phyloP scores from a whole-genome alignment of 768 basidiomycete genomes.

The Hygrophoropsis aurantiaca region DNA sequence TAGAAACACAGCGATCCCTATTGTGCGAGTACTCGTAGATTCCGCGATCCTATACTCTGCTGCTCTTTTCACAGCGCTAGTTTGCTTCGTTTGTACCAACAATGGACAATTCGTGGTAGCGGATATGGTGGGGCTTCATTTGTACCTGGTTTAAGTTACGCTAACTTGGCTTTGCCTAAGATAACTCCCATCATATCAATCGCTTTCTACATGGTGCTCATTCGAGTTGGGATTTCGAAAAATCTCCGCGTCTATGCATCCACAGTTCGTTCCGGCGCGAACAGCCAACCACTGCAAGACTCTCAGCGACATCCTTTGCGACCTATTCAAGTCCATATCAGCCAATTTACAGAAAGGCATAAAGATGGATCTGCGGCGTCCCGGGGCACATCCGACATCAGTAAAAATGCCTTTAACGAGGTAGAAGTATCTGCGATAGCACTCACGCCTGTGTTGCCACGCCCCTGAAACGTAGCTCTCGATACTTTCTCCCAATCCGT shows the following conservation, averaged over 20 bases:
- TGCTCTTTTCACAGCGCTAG: slow-evolving; percentile 10
- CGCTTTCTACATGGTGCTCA: slow-evolving; percentile 8
- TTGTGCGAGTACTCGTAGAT: slow-evolving; percentile 17
- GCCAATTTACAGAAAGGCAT: too few relatives aligned
- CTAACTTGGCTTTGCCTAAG: slow-evolving; percentile 1
- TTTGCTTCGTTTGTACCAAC: slow-evolving; percentile 9
- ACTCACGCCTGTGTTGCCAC: too few relatives aligned
- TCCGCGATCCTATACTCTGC: slow-evolving; percentile 14
- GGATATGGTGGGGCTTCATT: slow-evolving; percentile 15
- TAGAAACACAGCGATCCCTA: slow-evolving; percentile 3
- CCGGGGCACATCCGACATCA: too few relatives aligned
- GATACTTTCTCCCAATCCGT: too few relatives aligned
- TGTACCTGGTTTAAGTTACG: slow-evolving; percentile 1
- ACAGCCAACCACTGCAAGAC: too few relatives aligned
- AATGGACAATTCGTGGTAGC: slow-evolving; percentile 11
- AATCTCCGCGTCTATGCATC: not conserved
- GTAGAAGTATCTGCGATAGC: too few relatives aligned
- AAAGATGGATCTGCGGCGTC: too few relatives aligned
- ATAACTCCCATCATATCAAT: slow-evolving; percentile 19
- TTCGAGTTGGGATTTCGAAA: slow-evolving; percentile 18
- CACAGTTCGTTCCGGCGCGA: too few relatives aligned
- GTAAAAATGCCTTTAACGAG: too few relatives aligned
- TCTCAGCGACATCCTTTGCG: too few relatives aligned
- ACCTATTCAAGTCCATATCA: too few relatives aligned
- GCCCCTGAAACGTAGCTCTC: too few relatives aligned